Evolutionary conservation across 2,329 filamentous ascomycete species (phyloP), one percentile per base, ranked within the genome.

Genomic region (Orbilia javanica): DNA sequence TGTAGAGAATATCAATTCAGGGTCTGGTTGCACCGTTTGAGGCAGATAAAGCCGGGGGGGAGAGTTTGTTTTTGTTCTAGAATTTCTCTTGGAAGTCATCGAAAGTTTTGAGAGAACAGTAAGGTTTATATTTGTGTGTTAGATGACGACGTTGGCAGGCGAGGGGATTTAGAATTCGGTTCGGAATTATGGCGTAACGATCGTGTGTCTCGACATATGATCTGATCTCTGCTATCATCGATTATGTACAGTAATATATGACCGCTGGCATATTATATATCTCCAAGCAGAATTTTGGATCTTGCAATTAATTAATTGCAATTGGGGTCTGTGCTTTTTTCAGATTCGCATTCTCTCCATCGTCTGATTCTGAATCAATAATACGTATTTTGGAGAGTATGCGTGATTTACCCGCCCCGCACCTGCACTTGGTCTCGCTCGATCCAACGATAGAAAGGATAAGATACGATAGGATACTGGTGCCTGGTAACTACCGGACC

Each of bases 361-460:
- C 48, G 31, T 60, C 55, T 60, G 55, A 60, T 60, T 60, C 31
- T 60, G 31, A 39, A 39, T 60, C 55, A 60, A 39, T 15, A 60
- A 53, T 53, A 8, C 25, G 1, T 20, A 44, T 8, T 4, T 25
- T 20, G 52, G 34, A 15, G 55, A 27, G 55, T 25, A 29, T 67
- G 52, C 60, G 60, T 50, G 69, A 73, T 73, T 73, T 73, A 73
- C 50, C 60, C 62, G 62, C 62, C 50, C 66, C 53, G 66, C 66
- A 48, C 18, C 20, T 34, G 36, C 55, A 25, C 36, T 18, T 10
- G 34, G 18, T 68, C 25, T 62, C 34, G 22, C 44, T 62, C 53
- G 52, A 46, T 70, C 52, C 20, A 64, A 42, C 53, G 42, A 62
- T 50, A 42, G 20, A 62, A 42, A 25, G 39, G 39, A 46, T 64